A percentile compares a stretch with the other conserved stretches of the same genome.
These are phyloP conservation scores for Adansonia gregorii DNA, from an alignment of 441 rosid species.

Conservation along the genomic window DNA sequence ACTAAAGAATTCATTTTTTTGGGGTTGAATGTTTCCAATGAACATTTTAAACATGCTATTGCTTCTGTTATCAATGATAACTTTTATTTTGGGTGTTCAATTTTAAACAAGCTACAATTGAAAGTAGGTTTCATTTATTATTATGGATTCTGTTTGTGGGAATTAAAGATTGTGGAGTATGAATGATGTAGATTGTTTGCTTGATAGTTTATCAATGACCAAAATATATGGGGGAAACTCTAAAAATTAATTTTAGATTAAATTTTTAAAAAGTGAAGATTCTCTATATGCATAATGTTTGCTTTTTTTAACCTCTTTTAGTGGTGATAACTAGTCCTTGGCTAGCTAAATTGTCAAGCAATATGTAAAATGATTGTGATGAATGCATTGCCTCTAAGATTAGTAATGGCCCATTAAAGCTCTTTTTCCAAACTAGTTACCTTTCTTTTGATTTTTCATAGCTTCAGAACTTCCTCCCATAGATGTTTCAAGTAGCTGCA, in stretches of 20 bases:
- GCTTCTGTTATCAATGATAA: constrained; percentile 94
- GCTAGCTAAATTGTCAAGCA: neutral
- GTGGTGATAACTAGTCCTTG: neutral
- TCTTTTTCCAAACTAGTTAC: too few species aligned
- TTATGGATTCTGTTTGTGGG: neutral
- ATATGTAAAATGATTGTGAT: too few species aligned
- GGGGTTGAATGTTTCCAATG: constrained; percentile 60
- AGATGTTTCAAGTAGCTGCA: too few species aligned
- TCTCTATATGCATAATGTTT: neutral
- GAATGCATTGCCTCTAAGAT: too few species aligned
- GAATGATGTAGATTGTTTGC: neutral
- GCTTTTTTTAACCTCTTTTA: neutral
- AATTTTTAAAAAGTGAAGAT: neutral
- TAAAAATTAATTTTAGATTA: neutral
- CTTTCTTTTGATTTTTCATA: too few species aligned
- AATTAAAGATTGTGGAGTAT: neutral
- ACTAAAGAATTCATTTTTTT: constrained; percentile 66
- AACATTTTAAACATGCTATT: constrained; percentile 81
- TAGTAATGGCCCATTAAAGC: too few species aligned
- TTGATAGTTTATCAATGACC: neutral
- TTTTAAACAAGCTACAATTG: constrained; percentile 91
- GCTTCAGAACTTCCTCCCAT: too few species aligned
- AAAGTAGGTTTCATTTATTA: constrained; percentile 51
- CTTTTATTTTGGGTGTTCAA: constrained; percentile 96
- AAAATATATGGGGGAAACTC: neutral